Conservation (phyloP, 1,139 yeast genomes). For the Candida freyschussii region DNA sequence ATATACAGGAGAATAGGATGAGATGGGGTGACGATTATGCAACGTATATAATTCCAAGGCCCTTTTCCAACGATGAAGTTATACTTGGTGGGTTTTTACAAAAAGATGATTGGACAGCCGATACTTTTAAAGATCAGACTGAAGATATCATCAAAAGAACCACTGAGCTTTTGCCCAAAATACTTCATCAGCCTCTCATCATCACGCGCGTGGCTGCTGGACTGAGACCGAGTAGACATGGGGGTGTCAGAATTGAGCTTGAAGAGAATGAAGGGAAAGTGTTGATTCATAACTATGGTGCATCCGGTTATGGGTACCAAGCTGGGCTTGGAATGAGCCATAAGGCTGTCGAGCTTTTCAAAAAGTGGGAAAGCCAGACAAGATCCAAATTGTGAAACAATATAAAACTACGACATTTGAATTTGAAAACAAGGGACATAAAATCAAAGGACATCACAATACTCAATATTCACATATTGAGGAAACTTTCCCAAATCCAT, state of each 20-base stretch:
- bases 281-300: conserved; percentile 67
- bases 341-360: conserved; percentile 35
- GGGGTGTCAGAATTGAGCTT: conserved; percentile 60
- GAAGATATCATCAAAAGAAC: conserved; percentile 57
- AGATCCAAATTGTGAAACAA: conserved; percentile 9
- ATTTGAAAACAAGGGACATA: no score
- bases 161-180: conserved; percentile 47
- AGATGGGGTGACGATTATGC: conserved; percentile 52
- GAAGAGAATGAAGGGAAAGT: conserved; percentile 37
- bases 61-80: conserved; percentile 54
- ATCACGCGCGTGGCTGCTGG: conserved; percentile 61
- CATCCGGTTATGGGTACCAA: conserved; percentile 74
- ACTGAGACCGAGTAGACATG: conserved; percentile 62
- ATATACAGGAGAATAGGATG: conserved; percentile 42
- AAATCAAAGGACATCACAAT: no score
- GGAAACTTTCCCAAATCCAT: no score
- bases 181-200: conserved; percentile 34
- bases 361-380: no score
- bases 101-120: conserved; percentile 51
- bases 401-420: no score
- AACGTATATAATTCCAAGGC: conserved; percentile 67
- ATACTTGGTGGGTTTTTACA: conserved; percentile 68
- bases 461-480: no score
- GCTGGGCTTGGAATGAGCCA: conserved; percentile 64
- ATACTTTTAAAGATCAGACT: conserved; percentile 49